A percentile compares a stretch with the other conserved stretches of the same genome.
These are phyloP conservation scores for Plasmodium fragile DNA, from an alignment of 169 alveolate species.

Conservation along the genomic window DNA sequence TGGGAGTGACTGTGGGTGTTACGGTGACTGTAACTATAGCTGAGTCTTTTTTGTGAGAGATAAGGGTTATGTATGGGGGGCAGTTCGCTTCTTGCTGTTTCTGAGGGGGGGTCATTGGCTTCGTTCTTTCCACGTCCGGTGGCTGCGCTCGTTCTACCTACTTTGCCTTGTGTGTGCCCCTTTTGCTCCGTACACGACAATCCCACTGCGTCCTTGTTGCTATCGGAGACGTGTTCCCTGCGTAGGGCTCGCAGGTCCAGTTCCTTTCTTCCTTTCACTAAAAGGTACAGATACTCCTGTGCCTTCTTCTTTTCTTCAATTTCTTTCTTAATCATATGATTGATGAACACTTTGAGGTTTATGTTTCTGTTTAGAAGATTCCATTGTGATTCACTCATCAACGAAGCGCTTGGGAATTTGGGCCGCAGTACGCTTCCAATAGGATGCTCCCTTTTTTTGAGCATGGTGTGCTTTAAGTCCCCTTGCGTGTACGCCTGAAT, in stretches of 20 bases:
- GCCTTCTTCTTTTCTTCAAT: constrained; percentile 8
- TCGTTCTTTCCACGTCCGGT: not conserved
- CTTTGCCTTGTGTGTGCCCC: not conserved
- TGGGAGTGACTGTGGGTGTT: not conserved
- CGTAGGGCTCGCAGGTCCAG: not conserved
- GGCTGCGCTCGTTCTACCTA: not conserved
- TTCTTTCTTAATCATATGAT: constrained; percentile 29
- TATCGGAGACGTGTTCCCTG: constrained; percentile 2
- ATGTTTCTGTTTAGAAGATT: constrained; percentile 16
- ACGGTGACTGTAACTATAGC: not conserved
- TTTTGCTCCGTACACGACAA: not conserved
- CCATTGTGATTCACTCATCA: not conserved
- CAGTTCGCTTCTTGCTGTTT: not conserved
- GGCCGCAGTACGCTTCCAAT: not conserved
- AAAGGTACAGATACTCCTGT: not conserved
- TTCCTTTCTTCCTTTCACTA: not conserved
- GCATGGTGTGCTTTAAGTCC: not conserved
- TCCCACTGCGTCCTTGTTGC: not conserved
- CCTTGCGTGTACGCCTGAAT: not conserved
- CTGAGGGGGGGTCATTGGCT: not conserved
- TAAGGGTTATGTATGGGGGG: not conserved
- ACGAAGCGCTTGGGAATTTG: not conserved
- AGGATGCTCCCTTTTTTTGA: not conserved
- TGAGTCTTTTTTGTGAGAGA: not conserved
- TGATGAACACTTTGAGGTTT: constrained; percentile 28